Evolutionary conservation across 306 rosid species (phyloP), one percentile per base, ranked within the genome.

Genomic region (Citrullus colocynthis): DNA sequence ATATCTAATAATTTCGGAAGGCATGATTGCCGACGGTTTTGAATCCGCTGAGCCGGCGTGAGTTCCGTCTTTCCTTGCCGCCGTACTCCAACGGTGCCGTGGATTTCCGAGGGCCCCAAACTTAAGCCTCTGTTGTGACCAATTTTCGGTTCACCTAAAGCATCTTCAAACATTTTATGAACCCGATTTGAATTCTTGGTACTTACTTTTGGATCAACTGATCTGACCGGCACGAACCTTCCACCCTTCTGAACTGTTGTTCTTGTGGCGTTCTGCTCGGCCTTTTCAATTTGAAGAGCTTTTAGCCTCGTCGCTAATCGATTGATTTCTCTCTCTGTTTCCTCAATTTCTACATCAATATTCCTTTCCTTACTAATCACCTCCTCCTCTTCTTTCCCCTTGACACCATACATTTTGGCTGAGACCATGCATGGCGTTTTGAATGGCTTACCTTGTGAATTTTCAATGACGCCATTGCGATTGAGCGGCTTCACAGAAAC

Each of bases 1-100:
- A 85, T 83, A 3, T 90, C 97, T 11, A 71, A 84, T 18, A 89
- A 89, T 67, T 91, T 91, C 89, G 93, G 87, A 66, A 86, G 87
- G 77, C 97, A 92, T 5, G 99, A 95, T 62, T 92, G 90, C 73
- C 97, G 81, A 59, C 97, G 97, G 81, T n/a, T 87, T 85, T 87
- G 91, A 9, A 69, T 82, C 9, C 80, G 64, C 78, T 87, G 91
- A 57, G 61, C 63, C 2, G 94, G 91, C 17, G 93, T 93, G 5
- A 61, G 78, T 62, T 85, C 93, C 9, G 57, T 64, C 83, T 89
- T 91, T n/a, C 88, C 80, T 55, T 86, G 83, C 56, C 72, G 74
- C 42, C 83, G 82, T 24, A 81, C 58, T 4, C 88, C 84, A 3
- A 82, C 78, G n/a, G 86, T 85, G 42, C 86, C 52, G 8, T 74